phyloP scores from a whole-genome alignment of 2,329 filamentous ascomycete species.

The Arthrinium phaeospermum region DNA sequence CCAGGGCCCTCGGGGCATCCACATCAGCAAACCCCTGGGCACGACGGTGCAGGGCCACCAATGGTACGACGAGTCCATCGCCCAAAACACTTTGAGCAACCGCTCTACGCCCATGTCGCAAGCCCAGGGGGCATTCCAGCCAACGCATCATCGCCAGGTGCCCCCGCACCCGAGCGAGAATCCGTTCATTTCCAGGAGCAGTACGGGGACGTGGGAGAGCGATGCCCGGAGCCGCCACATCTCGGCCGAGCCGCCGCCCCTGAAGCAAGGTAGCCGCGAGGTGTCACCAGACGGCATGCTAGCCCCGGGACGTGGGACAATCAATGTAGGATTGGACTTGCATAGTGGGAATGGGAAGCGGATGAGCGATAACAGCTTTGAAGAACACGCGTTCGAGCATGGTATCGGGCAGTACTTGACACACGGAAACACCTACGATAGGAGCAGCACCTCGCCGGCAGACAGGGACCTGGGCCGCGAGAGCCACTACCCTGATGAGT shows the following conservation, averaged over 20 bases:
- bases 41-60: conserved; percentile 5
- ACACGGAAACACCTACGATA: not conserved
- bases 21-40: conserved; percentile 16
- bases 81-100: conserved; percentile 6
- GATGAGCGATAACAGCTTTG: not conserved
- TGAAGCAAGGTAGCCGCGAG: not conserved
- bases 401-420: not conserved
- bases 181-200: not conserved
- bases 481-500: conserved; percentile 3
- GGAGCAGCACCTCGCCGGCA: not conserved
- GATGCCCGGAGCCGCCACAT: not conserved
- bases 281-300: not conserved
- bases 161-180: not conserved
- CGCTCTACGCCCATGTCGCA: not conserved
- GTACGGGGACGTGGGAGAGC: not conserved
- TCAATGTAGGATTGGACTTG: conserved; percentile 5
- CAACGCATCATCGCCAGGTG: not conserved
- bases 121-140: not conserved
- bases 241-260: conserved; percentile 6
- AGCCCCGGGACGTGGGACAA: not conserved
- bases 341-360: not conserved
- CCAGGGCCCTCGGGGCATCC: not conserved
- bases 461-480: conserved; percentile 6
- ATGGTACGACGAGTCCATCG: conserved; percentile 2
- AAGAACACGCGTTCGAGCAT: not conserved